These are phyloP conservation scores for Silybum marianum DNA, from an alignment of 129 eudicot species.

Conservation along the genomic window DNA sequence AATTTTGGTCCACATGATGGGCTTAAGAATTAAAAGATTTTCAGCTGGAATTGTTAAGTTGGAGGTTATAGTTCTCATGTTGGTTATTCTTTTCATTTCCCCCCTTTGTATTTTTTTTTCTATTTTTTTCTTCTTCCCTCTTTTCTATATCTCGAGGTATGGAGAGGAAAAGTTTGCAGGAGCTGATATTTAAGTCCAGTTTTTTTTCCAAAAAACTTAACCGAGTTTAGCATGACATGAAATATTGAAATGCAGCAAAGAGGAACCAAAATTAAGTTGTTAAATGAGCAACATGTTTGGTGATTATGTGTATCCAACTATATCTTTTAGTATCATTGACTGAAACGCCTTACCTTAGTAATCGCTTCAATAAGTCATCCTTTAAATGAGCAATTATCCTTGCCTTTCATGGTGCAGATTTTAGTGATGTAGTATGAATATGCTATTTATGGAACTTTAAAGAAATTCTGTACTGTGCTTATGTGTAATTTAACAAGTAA, in stretches of 20 bases:
- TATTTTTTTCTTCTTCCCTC: not conserved
- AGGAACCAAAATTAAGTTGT: not conserved
- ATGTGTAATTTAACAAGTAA: conserved; percentile 4
- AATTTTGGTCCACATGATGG: not conserved
- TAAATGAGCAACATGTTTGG: conserved; percentile 19
- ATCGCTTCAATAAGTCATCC: conserved; percentile 2
- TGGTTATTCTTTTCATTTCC: too few relatives aligned
- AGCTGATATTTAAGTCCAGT: conserved; percentile 5
- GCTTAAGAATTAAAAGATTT: not conserved
- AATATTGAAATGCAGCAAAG: not conserved
- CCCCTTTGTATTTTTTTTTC: not conserved
- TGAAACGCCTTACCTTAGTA: conserved; percentile 5
- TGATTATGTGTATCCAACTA: not conserved
- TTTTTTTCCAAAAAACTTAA: not conserved
- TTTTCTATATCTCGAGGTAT: not conserved
- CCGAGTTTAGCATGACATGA: not conserved
- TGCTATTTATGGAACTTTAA: conserved; percentile 3
- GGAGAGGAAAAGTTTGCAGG: not conserved
- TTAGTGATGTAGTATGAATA: not conserved
- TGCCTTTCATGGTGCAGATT: not conserved
- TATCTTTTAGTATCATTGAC: not conserved
- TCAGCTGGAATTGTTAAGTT: not conserved
- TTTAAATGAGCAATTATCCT: conserved; percentile 14
- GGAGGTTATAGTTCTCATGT: not conserved
- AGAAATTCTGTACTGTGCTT: not conserved